Evolutionary conservation across 345 rosid species (phyloP), one percentile per base, ranked within the genome.

Genomic region (Mallotus nudiflorus): DNA sequence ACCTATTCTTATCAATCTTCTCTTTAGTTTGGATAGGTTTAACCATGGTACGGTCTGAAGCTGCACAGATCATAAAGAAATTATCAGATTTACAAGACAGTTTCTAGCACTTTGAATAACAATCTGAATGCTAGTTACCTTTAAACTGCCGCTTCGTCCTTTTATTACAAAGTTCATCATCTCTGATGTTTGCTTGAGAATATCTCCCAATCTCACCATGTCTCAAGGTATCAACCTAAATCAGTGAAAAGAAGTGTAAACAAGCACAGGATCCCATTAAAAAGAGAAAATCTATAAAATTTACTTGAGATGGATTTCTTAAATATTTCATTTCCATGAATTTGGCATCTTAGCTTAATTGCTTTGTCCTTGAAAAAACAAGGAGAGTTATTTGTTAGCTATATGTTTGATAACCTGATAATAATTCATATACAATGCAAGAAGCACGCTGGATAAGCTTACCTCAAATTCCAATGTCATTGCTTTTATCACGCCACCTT

Each of bases 401-500:
- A 35, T 22, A 65, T 15, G 70, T 48, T 31, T 28, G 6, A 62
- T 51, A 53, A 49, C 57, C 50, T 28, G 13, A 44, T 19, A 15
- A 53, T n/a, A n/a, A n/a, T n/a, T n/a, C n/a, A 3, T 11, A 60
- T 19, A 42, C 0, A 22, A 37, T n/a, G 61, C 13, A 55, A 62
- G 62, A 39, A 44, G 53, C 39, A 39, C 13, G 51, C 20, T 22
- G 0, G 27, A n/a, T 59, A 73, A 67, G 66, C 62, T 57, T n/a
- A 75, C 85, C 75, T 75, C 68, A 57, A 63, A 53, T 75, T 77
- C 74, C 54, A 83, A 37, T 45, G 82, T 68, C 70, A 64, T 78
- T 39, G 81, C 86, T 65, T 69, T 66, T 72, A 82, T 80, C 79
- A 87, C 44, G 61, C 80, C 82, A 56, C 80, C 83, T 77, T 78